phyloP scores from a whole-genome alignment of 371 early-diverging fungal species.

The Actinomortierella ambigua region DNA sequence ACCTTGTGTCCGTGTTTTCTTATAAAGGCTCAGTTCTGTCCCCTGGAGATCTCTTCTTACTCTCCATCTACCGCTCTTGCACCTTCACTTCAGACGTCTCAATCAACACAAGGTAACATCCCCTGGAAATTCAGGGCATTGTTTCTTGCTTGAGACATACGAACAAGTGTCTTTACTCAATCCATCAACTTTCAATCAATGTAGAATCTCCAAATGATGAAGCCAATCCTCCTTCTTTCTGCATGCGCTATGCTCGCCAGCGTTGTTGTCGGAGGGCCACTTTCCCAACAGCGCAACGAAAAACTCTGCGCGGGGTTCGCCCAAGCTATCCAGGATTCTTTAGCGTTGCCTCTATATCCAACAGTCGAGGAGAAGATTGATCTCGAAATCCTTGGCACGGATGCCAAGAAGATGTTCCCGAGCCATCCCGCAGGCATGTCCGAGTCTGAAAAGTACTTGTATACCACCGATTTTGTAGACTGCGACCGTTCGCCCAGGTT shows the following conservation, averaged over 20 bases:
- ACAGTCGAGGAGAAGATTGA: conserved; percentile 14
- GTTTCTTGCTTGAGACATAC: no score
- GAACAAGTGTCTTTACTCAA: no score
- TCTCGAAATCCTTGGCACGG: conserved; percentile 4
- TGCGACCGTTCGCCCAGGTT: conserved; percentile 5
- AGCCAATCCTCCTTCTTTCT: neutral
- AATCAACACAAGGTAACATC: no score
- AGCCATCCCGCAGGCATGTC: conserved; percentile 1
- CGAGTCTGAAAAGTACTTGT: conserved; percentile 10
- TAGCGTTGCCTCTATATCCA: no score
- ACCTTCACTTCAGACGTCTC: no score
- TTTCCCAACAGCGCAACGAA: conserved; percentile 14
- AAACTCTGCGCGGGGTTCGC: conserved; percentile 7
- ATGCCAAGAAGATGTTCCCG: conserved; percentile 29
- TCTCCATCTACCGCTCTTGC: no score
- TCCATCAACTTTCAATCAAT: no score
- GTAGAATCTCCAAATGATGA: neutral
- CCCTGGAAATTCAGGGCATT: no score
- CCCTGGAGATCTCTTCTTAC: no score
- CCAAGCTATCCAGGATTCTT: conserved; percentile 10
- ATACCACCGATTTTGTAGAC: conserved; percentile 14
- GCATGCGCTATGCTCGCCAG: conserved; percentile 12
- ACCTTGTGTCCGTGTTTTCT: no score
- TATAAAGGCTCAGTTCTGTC: no score
- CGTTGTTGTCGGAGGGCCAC: conserved; percentile 2